Evolutionary conservation across 495 filamentous ascomycete genomes (phyloP).

Genomic region (Penicillium macrosclerotiorum): DNA sequence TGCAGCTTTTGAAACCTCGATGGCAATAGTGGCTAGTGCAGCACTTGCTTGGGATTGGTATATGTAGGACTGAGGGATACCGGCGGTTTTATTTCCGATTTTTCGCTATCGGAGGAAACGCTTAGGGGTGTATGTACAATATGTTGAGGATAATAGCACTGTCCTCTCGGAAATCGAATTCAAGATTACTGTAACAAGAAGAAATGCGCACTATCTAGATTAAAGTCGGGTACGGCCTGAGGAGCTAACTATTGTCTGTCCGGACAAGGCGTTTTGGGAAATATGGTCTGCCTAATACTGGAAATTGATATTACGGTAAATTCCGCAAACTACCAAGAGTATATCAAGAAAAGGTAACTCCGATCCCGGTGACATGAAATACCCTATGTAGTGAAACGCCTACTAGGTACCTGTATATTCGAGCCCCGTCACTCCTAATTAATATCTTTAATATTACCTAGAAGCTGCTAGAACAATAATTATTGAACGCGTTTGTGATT

Average conservation of each 20-base stretch:
- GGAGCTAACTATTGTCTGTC: no score
- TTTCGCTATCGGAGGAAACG: not conserved
- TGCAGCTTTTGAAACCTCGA: conserved; percentile 12
- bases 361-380: conserved; percentile 25
- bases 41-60: conserved; percentile 16
- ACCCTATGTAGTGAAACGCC: conserved; percentile 20
- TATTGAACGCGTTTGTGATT: conserved; percentile 3
- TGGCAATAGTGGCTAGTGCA: conserved; percentile 9
- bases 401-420: conserved; percentile 16
- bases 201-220: no score
- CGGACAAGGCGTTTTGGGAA: no score
- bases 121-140: not conserved
- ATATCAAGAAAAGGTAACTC: no score
- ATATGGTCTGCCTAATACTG: no score
- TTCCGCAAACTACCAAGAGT: no score
- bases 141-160: no score
- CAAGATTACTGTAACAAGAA: no score
- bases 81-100: not conserved
- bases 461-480: conserved; percentile 6
- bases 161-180: no score
- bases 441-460: conserved; percentile 8
- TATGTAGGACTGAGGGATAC: not conserved
- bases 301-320: no score
- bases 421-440: conserved; percentile 13
- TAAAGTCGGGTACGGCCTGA: no score